A percentile compares a stretch with the other conserved stretches of the same genome.
phyloP scores from a whole-genome alignment of 352 stramenopile genomes.

The Pythium phragmiticola region DNA sequence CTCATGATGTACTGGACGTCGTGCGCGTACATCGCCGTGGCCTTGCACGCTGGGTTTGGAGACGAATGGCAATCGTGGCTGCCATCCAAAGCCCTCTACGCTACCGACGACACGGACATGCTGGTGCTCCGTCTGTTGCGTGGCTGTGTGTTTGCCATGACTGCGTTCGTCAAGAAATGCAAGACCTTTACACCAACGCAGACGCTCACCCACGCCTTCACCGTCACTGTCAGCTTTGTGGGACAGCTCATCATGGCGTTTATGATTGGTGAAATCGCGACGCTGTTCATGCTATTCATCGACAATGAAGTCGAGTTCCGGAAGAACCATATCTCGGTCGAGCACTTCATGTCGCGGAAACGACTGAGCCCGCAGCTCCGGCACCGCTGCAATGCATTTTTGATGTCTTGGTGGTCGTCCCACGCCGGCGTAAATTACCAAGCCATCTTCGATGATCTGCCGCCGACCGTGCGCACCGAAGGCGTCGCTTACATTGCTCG shows the following conservation, averaged over 20 bases:
- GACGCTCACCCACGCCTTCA: conserved; percentile 33
- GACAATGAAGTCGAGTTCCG: conserved; percentile 45
- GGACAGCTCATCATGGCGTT: conserved; percentile 67
- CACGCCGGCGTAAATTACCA: conserved; percentile 28
- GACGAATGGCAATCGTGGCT: conserved; percentile 44
- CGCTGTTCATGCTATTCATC: conserved; percentile 38
- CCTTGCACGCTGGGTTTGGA: conserved; percentile 49
- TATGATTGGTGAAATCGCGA: conserved; percentile 74
- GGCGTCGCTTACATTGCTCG: conserved; percentile 49
- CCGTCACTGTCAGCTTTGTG: conserved; percentile 24
- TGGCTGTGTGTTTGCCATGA: conserved; percentile 23
- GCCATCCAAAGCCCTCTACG: conserved; percentile 5
- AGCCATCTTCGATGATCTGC: conserved; percentile 29
- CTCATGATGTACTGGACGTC: conserved; percentile 60
- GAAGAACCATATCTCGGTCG: conserved; percentile 62
- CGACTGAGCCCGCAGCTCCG: conserved; percentile 25
- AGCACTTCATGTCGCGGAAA: conserved; percentile 35
- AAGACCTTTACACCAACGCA: conserved; percentile 24
- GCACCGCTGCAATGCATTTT: conserved; percentile 21
- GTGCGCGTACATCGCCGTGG: conserved; percentile 48
- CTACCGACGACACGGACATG: conserved; percentile 30
- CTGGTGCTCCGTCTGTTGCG: conserved; percentile 54
- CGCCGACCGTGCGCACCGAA: conserved; percentile 43
- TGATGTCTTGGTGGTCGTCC: conserved; percentile 28
- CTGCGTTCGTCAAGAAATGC: conserved; percentile 33